Percentiles rank a stretch among this genome's conserved stretches.
Conservation (phyloP, 257 asterid genomes). For the Fraxinus anomala region DNA sequence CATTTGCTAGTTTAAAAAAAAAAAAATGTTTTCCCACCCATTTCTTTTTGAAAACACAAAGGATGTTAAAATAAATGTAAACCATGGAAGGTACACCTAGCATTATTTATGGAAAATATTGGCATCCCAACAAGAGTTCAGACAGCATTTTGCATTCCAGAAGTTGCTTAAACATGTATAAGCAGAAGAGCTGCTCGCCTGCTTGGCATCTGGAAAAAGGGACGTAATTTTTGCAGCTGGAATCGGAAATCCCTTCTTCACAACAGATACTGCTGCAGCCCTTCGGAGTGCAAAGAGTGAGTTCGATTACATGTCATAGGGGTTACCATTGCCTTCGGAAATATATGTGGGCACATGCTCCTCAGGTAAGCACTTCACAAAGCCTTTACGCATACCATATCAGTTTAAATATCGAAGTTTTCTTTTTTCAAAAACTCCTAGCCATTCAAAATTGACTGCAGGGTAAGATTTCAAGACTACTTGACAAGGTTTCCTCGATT, state of each 20-base stretch:
- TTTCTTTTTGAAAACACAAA: too few species aligned
- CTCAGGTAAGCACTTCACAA: too few species aligned
- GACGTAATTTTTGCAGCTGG: constrained; percentile 98
- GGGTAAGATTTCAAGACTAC: too few species aligned
- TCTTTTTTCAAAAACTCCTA: too few species aligned
- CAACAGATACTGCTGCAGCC: constrained; percentile 99
- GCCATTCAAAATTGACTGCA: too few species aligned
- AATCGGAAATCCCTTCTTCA: constrained; percentile 97
- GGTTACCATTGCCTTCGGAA: constrained; percentile 7
- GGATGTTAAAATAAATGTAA: too few species aligned
- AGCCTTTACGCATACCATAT: too few species aligned
- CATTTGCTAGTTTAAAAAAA: too few species aligned
- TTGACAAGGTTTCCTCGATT: too few species aligned
- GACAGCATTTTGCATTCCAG: constrained; percentile 98
- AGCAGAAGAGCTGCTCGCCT: constrained; percentile 65
- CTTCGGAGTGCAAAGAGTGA: constrained; percentile 94
- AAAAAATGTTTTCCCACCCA: too few species aligned
- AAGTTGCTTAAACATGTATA: constrained; percentile 95
- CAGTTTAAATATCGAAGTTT: too few species aligned
- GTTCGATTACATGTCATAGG: constrained; percentile 25
- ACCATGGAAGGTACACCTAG: too few species aligned
- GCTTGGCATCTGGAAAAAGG: constrained; percentile 96
- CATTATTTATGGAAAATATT: constrained; percentile 16
- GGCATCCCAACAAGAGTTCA: constrained; percentile 98
- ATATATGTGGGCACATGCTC: not conserved